Base-by-base conservation (phyloP, 805 yeast genomes). In the Candida dajiaensis region DNA sequence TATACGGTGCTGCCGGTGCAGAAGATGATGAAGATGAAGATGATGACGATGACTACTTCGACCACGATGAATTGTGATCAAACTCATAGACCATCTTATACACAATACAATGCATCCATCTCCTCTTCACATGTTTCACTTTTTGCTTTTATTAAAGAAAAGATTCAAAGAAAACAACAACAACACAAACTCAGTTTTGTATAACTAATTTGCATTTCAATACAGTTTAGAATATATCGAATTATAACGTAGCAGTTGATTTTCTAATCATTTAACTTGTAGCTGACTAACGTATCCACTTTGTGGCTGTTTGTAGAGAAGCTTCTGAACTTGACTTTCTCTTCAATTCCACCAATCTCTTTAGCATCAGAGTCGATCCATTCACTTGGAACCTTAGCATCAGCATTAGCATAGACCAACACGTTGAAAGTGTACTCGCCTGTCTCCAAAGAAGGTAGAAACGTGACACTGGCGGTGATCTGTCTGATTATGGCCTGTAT, bases 401-500 rank as follows among this genome's bases (percentile, higher is more conserved):
- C 69, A 4, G 84, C 82, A 54, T 83, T 85, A 0, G 96, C 85
- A 58, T 83, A 85, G 0, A 89, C 96, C 44, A 89, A 67, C 1
- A 90, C 92, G 57, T 85, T 89, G 64, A 90, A 89, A 0, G 96
- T 86, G 58, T 83, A 80, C 12, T 73, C 72, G 18, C 73, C 79
- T 13, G 74, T 80, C 11, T 77, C 78, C 25, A 90, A 66, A 21
- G 83, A 74, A 0, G 98, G 98, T 37, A 90, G 71, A 60, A 89
- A 89, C 0, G 96, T 80, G 2, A 86, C 87, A 38, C 94, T 82
- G 0, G 96, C 88, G 0, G 96, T 88, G 43, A 90, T 85, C 56
- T 90, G 97, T 44, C 97, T 76, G 36, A 90, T 80, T 6, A 90
- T 81, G 0, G 89, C 79, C 62, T 87, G 92, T n/a, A 89, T 87